These are phyloP conservation scores for Monosporascus sp. DNA, from an alignment of 2,329 filamentous ascomycete species.

Conservation along the genomic window DNA sequence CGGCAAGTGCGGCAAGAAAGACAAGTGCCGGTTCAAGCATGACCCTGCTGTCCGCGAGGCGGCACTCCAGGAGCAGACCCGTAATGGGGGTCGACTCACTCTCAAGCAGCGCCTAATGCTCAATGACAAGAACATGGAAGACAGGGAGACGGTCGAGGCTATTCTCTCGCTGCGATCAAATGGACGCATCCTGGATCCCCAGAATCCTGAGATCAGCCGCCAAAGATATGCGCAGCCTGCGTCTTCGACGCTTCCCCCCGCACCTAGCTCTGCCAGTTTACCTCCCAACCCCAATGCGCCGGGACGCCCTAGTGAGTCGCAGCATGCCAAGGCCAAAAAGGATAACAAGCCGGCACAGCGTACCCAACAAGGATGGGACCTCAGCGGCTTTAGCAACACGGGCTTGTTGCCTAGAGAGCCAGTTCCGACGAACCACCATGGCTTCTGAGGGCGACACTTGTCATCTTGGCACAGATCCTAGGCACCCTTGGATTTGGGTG, in stretches of 20 bases:
- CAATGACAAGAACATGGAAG: slow-evolving; percentile 64
- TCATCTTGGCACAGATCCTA: neutral
- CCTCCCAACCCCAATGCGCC: slow-evolving; percentile 30
- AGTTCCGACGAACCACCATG: neutral
- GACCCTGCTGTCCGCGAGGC: slow-evolving; percentile 58
- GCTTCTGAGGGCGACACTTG: neutral
- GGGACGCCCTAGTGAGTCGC: slow-evolving; percentile 18
- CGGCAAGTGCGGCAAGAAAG: slow-evolving; percentile 65
- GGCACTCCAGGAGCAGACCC: slow-evolving; percentile 57
- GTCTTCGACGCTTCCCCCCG: slow-evolving; percentile 21
- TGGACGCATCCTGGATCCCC: slow-evolving; percentile 41
- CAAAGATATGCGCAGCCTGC: slow-evolving; percentile 20
- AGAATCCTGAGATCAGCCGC: slow-evolving; percentile 23
- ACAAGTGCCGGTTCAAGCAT: slow-evolving; percentile 70
- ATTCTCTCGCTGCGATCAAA: slow-evolving; percentile 60
- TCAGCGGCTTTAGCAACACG: slow-evolving; percentile 35
- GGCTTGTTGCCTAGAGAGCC: slow-evolving; percentile 18
- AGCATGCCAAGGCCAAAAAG: slow-evolving; percentile 10
- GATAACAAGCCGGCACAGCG: slow-evolving; percentile 15
- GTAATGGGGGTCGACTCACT: slow-evolving; percentile 60
- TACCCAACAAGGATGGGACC: slow-evolving; percentile 34
- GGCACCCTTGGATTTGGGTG: neutral
- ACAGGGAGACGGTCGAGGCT: slow-evolving; percentile 59
- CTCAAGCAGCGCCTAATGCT: slow-evolving; percentile 60
- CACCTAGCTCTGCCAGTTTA: slow-evolving; percentile 20